Evolutionary conservation across 805 yeast genomes (phyloP), one percentile per base, ranked within the genome.

Genomic region (Saccharomycopsis malanga): DNA sequence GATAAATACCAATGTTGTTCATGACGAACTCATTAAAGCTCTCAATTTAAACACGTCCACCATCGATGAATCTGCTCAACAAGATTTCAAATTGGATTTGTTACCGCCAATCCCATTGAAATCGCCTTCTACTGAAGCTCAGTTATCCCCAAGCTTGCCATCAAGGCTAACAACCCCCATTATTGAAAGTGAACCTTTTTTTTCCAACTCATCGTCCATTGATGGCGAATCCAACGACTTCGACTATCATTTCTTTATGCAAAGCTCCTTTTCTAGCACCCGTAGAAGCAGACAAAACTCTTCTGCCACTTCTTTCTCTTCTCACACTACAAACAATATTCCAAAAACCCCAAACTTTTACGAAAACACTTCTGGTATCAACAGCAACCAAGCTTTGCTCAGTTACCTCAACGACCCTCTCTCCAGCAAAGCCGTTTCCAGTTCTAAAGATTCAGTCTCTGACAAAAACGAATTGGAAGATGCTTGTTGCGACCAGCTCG

Each of bases 21-120:
- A 44, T 2, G 15, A 36, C 15, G 47, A 44, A 7, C 30, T 44
- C n/a, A 29, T 21, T 6, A 44, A 37, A 38, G 47, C 42, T 4
- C 24, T 44, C 4, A 35, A n/a, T 23, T 22, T 36, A 12, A 27
- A 27, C 12, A 9, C 30, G 12, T 27, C 30, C 12, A 27, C 30
- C 12, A 27, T 27, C 30, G 7, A 7, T 12, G 12, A 12, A 12
- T 12, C 30, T 27, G 30, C 30, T 12, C n/a, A 25, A 15, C 14
- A 14, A 27, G n/a, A 39, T 10, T 40, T 46, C 30, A 50, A 43
- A 12, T 39, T 51, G 9, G 52, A 51, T 36, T 36, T 51, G 17
- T 44, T 51, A 20, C 54, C 54, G 27, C 49, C 52, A n/a, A 48
- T 36, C 18, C 53, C 54, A 35, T 27, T 51, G 39, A 37, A 18